Evolutionary conservation across 192 early-diverging fungal genomes (phyloP).

Genomic region (Tieghemiomyces parasiticus): DNA sequence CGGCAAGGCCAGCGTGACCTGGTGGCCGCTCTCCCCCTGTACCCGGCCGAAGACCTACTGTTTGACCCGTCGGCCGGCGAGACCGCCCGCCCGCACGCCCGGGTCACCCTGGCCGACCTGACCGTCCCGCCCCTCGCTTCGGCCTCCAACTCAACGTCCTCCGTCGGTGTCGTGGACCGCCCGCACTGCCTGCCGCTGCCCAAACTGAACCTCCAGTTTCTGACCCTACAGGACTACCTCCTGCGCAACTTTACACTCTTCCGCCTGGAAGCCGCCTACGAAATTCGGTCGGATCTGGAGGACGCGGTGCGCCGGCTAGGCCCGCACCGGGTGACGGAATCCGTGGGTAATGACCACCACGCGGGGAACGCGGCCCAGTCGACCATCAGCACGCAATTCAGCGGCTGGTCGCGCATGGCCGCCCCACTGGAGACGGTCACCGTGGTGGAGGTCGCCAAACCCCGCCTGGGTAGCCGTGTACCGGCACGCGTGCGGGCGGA

Average conservation of each 20-base stretch:
- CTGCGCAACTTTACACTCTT: slow-evolving; percentile 71
- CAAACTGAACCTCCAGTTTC: slow-evolving; percentile 86
- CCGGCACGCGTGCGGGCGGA: slow-evolving; percentile 72
- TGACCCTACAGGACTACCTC: slow-evolving; percentile 86
- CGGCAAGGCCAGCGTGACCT: slow-evolving; percentile 48
- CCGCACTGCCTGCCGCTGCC: slow-evolving; percentile 44
- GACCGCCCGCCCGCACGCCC: slow-evolving; percentile 36
- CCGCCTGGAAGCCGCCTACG: slow-evolving; percentile 66
- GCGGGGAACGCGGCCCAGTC: slow-evolving; percentile 8
- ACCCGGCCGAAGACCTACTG: slow-evolving; percentile 61
- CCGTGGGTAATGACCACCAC: background rate
- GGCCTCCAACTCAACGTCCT: background rate
- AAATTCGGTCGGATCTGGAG: slow-evolving; percentile 76
- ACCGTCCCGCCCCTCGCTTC: background rate
- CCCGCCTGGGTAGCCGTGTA: slow-evolving; percentile 40
- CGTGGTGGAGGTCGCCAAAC: slow-evolving; percentile 55
- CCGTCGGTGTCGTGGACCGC: background rate
- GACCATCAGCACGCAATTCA: slow-evolving; percentile 27
- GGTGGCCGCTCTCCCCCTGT: slow-evolving; percentile 53
- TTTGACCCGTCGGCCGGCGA: slow-evolving; percentile 56
- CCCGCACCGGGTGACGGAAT: slow-evolving; percentile 25
- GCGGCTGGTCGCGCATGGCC: slow-evolving; percentile 91
- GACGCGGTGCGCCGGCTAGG: slow-evolving; percentile 70
- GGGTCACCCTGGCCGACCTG: background rate
- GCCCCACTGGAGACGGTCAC: slow-evolving; percentile 47